Evolutionary conservation across 179 eudicot genomes (phyloP).

Genomic region (Camellia oleifera): DNA sequence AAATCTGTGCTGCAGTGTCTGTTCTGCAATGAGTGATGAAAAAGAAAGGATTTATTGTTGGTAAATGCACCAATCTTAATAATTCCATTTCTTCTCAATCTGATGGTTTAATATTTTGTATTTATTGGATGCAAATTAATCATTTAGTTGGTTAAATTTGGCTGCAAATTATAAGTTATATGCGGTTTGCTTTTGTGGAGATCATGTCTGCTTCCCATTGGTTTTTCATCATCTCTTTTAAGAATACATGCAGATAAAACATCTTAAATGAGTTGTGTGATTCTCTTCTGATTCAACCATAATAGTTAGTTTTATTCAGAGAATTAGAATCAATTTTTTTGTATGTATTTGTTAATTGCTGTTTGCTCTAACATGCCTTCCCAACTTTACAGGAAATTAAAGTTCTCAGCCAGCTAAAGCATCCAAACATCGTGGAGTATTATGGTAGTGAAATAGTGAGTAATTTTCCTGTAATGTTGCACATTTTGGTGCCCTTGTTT

Average conservation of each 20-base stretch:
- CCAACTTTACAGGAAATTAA: slow-evolving; percentile 67
- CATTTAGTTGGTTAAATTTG: background rate
- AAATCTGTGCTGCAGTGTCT: background rate
- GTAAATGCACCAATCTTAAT: background rate
- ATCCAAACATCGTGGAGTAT: slow-evolving; percentile 93
- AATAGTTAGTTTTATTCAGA: background rate
- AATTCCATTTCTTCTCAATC: background rate
- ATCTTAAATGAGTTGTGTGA: background rate
- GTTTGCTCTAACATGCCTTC: background rate
- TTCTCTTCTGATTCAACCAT: background rate
- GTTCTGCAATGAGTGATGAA: background rate
- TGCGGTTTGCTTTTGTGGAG: background rate
- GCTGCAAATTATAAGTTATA: background rate
- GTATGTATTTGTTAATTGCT: background rate
- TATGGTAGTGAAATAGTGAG: slow-evolving; percentile 97
- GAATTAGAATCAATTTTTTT: background rate
- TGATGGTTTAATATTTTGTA: background rate
- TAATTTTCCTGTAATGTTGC: slow-evolving; percentile 10
- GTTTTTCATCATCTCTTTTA: background rate
- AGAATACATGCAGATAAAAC: background rate
- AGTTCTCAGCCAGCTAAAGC: slow-evolving; percentile 76
- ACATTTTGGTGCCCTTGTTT: background rate
- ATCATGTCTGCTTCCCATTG: background rate
- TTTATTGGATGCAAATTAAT: background rate
- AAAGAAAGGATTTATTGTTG: background rate